phyloP scores from a whole-genome alignment of 768 basidiomycete species.

The Tephrocybe rancida region DNA sequence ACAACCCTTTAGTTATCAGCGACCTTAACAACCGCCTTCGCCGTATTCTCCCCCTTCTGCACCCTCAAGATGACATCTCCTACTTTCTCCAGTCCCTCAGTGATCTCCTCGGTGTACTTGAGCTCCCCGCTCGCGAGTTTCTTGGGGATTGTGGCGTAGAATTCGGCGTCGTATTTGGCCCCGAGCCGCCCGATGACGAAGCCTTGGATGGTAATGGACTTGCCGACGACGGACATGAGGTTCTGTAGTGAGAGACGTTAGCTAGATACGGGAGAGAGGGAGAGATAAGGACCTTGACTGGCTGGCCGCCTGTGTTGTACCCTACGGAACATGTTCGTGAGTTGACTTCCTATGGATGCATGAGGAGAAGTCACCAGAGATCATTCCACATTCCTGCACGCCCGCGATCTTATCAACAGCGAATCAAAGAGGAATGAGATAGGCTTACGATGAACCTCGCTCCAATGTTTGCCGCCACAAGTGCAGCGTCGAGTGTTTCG shows the following conservation, averaged over 20 bases:
- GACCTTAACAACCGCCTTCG: no score
- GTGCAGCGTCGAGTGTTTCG: conserved; percentile 56
- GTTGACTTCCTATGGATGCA: not conserved
- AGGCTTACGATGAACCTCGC: conserved; percentile 54
- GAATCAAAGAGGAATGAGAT: not conserved
- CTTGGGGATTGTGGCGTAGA: conserved; percentile 42
- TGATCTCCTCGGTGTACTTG: conserved; percentile 48
- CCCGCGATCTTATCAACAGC: not conserved
- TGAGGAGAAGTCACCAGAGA: conserved; percentile 20
- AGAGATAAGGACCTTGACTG: conserved; percentile 13
- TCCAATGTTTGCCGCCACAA: conserved; percentile 42
- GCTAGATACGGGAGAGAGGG: no score
- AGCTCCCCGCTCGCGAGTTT: conserved; percentile 47
- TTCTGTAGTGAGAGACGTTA: conserved; percentile 27
- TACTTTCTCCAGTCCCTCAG: conserved; percentile 47
- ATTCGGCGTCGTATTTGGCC: conserved; percentile 40
- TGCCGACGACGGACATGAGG: conserved; percentile 37
- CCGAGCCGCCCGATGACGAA: conserved; percentile 38
- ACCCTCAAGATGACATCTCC: no score
- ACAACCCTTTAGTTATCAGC: no score
- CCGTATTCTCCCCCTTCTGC: no score
- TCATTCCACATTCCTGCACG: conserved; percentile 44
- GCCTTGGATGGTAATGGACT: conserved; percentile 38
- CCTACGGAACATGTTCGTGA: conserved; percentile 10
- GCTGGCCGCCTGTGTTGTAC: conserved; percentile 33